phyloP scores from a whole-genome alignment of 768 basidiomycete genomes.

The Leucocoprinus sp. region DNA sequence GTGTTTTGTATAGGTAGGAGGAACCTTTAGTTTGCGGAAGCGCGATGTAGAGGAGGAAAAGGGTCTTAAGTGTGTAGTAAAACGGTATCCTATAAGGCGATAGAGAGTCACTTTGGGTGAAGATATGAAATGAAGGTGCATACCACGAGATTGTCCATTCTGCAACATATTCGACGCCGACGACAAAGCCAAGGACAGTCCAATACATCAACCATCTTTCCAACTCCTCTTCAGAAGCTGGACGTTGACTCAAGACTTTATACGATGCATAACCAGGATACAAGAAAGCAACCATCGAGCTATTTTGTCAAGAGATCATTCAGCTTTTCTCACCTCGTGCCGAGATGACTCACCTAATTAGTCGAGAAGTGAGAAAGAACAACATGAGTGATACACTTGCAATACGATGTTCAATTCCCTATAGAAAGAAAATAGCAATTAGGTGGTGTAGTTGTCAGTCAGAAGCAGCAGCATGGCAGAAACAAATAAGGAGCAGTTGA shows the following conservation, averaged over 20 bases:
- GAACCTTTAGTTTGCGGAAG: constrained; percentile 87
- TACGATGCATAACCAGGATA: constrained; percentile 97
- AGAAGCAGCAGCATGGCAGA: background rate
- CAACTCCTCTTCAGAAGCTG: constrained; percentile 74
- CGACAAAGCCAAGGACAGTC: constrained; percentile 80
- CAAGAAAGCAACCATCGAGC: constrained; percentile 50
- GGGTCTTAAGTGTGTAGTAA: constrained; percentile 73
- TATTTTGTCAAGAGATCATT: background rate
- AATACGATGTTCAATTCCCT: too few relatives aligned
- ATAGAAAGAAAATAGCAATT: background rate
- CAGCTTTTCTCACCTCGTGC: background rate
- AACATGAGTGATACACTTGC: constrained; percentile 34
- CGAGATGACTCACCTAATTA: constrained; percentile 32
- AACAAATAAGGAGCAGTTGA: constrained; percentile 2
- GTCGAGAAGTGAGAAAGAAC: constrained; percentile 40
- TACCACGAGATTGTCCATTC: constrained; percentile 88
- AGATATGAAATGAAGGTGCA: constrained; percentile 16
- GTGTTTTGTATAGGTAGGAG: constrained; percentile 71
- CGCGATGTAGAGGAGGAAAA: constrained; percentile 84
- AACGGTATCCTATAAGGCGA: constrained; percentile 66
- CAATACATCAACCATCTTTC: constrained; percentile 98
- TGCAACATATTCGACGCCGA: constrained; percentile 73
- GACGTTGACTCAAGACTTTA: constrained; percentile 84
- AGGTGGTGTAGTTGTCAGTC: background rate
- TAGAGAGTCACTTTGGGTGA: background rate